Conservation (phyloP, 768 basidiomycete species). For the Cystofilobasidium bisporidii region DNA sequence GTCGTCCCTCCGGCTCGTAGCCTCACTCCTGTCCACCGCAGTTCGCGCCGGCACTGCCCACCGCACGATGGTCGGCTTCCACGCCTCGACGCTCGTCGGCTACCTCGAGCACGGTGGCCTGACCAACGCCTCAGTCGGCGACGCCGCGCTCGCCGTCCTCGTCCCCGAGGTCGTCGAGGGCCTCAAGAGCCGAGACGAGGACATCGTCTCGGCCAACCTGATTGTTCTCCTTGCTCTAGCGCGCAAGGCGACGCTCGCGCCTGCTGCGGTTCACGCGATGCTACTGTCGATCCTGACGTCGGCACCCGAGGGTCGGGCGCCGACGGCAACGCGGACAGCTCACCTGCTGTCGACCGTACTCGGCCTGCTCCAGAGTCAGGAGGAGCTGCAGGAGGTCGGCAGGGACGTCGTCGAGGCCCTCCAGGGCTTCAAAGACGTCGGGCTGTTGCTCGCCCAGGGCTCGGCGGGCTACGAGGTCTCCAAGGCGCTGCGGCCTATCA, state of each 20-base stretch:
- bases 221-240: constrained; percentile 63
- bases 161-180: constrained; percentile 34
- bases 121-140: constrained; percentile 47
- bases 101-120: constrained; percentile 49
- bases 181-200: constrained; percentile 21
- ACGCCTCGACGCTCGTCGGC: constrained; percentile 66
- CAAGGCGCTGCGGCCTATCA: constrained; percentile 20
- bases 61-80: constrained; percentile 69
- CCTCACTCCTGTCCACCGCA: constrained; percentile 52
- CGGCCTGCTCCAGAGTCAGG: constrained; percentile 26
- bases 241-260: constrained; percentile 53
- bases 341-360: constrained; percentile 15
- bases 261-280: constrained; percentile 50
- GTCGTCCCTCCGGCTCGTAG: constrained; percentile 60
- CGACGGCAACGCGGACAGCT: constrained; percentile 1
- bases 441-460: constrained; percentile 11
- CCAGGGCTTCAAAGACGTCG: constrained; percentile 7
- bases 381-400: constrained; percentile 15
- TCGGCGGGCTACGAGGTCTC: constrained; percentile 17
- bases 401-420: constrained; percentile 7
- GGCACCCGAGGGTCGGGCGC: not conserved
- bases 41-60: constrained; percentile 45
- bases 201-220: constrained; percentile 51
- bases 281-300: constrained; percentile 17
- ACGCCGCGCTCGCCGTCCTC: constrained; percentile 41